Evolutionary conservation across 345 rosid species (phyloP).

Genomic region (Eucalyptus fibrosa): DNA sequence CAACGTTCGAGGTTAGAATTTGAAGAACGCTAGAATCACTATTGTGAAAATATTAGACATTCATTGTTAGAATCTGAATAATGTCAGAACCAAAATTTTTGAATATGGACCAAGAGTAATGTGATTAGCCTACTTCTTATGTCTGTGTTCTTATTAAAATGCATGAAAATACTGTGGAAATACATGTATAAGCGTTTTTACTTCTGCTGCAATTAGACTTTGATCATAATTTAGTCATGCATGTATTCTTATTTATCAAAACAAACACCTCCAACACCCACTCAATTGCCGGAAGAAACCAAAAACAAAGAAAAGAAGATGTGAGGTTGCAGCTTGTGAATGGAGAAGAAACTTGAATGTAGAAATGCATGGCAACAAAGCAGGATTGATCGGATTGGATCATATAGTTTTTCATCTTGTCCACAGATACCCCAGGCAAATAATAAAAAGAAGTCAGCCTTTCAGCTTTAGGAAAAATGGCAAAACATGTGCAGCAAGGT

Average conservation of each 20-base stretch:
- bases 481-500: not conserved
- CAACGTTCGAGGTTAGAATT: no score
- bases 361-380: not conserved
- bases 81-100: no score
- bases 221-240: no score
- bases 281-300: not conserved
- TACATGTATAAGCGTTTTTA: no score
- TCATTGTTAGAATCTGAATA: no score
- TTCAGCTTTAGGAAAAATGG: not conserved
- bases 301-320: not conserved
- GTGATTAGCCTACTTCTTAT: no score
- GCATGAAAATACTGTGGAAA: no score
- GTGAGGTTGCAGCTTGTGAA: not conserved
- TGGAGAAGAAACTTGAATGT: not conserved
- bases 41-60: no score
- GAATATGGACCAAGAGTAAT: no score
- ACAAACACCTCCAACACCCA: not conserved
- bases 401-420: not conserved
- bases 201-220: rapidly evolving
- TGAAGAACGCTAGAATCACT: no score
- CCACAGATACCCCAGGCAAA: not conserved
- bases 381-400: not conserved
- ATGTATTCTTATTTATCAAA: no score
- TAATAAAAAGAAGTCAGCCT: not conserved
- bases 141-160: no score